Conservation (phyloP, 768 basidiomycete genomes). For the Termitomyces sp. region DNA sequence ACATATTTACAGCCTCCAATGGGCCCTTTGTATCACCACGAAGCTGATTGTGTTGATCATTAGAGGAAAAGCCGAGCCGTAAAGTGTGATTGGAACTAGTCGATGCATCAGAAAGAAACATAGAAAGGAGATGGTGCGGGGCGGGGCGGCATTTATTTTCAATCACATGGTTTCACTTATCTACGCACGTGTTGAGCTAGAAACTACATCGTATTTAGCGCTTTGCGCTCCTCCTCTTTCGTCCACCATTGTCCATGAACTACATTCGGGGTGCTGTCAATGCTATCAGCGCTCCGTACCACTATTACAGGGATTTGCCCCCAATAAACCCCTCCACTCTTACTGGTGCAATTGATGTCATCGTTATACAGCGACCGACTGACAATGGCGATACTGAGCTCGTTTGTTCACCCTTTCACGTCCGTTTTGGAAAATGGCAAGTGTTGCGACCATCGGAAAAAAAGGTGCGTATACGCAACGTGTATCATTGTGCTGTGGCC, state of each 20-base stretch:
- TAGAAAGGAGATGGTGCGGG: background rate
- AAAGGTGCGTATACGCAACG: slow-evolving; percentile 46
- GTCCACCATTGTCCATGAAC: slow-evolving; percentile 55
- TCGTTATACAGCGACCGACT: slow-evolving; percentile 81
- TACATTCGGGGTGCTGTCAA: slow-evolving; percentile 84
- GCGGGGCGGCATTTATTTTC: background rate
- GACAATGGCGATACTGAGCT: slow-evolving; percentile 63
- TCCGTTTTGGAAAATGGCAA: slow-evolving; percentile 96
- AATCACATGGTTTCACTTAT: slow-evolving; percentile 17
- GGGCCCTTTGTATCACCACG: slow-evolving; percentile 66
- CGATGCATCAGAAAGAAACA: slow-evolving; percentile 4
- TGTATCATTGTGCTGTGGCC: background rate
- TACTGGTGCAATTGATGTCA: slow-evolving; percentile 98
- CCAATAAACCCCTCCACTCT: slow-evolving; percentile 94
- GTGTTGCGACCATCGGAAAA: slow-evolving; percentile 93
- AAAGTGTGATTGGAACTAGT: background rate
- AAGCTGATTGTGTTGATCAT: slow-evolving; percentile 32
- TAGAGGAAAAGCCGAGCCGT: slow-evolving; percentile 17
- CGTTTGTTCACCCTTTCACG: slow-evolving; percentile 94
- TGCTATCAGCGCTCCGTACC: slow-evolving; percentile 82
- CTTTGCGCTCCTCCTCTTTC: slow-evolving; percentile 10
- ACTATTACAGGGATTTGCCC: slow-evolving; percentile 84
- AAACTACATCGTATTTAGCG: background rate
- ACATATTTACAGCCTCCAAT: slow-evolving; percentile 47
- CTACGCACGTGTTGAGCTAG: slow-evolving; percentile 12